A percentile compares a stretch with the other conserved stretches of the same genome.
Evolutionary conservation across 2,329 filamentous ascomycete genomes (phyloP).

Genomic region (Claviceps quebecensis): DNA sequence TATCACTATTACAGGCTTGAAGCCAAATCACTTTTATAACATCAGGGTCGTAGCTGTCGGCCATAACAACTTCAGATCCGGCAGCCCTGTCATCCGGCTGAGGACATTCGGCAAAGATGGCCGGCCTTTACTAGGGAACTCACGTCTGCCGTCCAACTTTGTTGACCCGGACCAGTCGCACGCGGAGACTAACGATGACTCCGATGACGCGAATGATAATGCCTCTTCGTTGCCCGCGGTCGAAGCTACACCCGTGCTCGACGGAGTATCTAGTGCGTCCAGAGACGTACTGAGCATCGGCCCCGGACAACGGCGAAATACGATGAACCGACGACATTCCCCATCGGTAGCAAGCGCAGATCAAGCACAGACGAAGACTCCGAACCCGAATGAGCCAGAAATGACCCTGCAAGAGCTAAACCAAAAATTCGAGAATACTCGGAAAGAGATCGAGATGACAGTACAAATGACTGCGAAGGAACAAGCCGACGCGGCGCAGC

Average conservation of each 20-base stretch:
- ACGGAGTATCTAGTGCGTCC: constrained; percentile 44
- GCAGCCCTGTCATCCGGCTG: constrained; percentile 72
- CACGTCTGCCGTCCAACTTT: constrained; percentile 42
- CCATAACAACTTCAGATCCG: constrained; percentile 80
- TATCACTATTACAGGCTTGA: constrained; percentile 80
- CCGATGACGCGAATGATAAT: constrained; percentile 32
- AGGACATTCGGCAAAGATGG: constrained; percentile 58
- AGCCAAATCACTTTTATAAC: constrained; percentile 81
- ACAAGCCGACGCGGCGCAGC: constrained; percentile 53
- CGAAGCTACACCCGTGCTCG: constrained; percentile 48
- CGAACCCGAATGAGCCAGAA: constrained; percentile 39
- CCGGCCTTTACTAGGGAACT: constrained; percentile 43
- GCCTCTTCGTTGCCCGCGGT: constrained; percentile 38
- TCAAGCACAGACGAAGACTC: constrained; percentile 30
- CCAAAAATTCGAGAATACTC: constrained; percentile 62
- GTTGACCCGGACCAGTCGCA: constrained; percentile 35
- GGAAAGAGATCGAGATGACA: constrained; percentile 71
- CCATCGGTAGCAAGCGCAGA: constrained; percentile 51
- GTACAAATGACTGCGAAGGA: constrained; percentile 57
- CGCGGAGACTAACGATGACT: constrained; percentile 26
- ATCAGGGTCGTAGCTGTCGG: constrained; percentile 87
- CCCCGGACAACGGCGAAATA: constrained; percentile 29
- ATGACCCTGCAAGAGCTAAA: constrained; percentile 66
- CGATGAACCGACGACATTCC: constrained; percentile 61
- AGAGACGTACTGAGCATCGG: constrained; percentile 46